Evolutionary conservation across 345 rosid genomes (phyloP), one percentile per base, ranked within the genome.

Genomic region (Eucalyptus camaldulensis): DNA sequence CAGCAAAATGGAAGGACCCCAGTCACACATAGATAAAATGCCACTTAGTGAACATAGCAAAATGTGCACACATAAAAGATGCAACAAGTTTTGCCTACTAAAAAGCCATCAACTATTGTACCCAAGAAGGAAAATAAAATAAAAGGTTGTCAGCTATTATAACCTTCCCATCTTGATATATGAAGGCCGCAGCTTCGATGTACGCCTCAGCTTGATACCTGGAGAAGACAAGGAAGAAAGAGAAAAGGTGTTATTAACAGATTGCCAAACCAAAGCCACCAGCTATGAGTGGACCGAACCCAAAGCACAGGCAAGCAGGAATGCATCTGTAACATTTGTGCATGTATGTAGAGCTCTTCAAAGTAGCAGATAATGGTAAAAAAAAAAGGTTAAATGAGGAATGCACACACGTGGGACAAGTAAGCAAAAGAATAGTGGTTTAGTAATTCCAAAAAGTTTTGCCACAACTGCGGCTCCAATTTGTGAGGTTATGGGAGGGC

Each of bases 191-290:
- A 83, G 99, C 99, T 94, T 97, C 99, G 37, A 97, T 97, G 91
- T 95, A 97, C 29, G 99, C 99, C 86, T 96, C 99, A 49, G 99
- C 99, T 91, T 96, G 98, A 92, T 97, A 98, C 94, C 99, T 98
- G 93, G 89, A 89, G 47, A 76, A 76, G 27, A 76, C 83, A 76
- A 65, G 27, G 47, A 44, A 72, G 27, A 37, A 19, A 76, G 45
- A 72, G 44, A 72, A 37, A 67, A 17, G 11, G 83, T 37, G 5
- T 72, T 72, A 72, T 37, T 37, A 72, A 72, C 83, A 72, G 83
- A 72, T 72, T 37, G 81, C 25, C 81, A 37, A 72, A 37, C 83
- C 83, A 72, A 72, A 72, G 83, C 83, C 45, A 76, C 47, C 83
- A 76, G 8, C 47, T 76, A 76, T 21, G 15, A 76, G 83, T 37